Evolutionary conservation across 2,329 filamentous ascomycete species (phyloP).

Genomic region (Penicillium sp.): DNA sequence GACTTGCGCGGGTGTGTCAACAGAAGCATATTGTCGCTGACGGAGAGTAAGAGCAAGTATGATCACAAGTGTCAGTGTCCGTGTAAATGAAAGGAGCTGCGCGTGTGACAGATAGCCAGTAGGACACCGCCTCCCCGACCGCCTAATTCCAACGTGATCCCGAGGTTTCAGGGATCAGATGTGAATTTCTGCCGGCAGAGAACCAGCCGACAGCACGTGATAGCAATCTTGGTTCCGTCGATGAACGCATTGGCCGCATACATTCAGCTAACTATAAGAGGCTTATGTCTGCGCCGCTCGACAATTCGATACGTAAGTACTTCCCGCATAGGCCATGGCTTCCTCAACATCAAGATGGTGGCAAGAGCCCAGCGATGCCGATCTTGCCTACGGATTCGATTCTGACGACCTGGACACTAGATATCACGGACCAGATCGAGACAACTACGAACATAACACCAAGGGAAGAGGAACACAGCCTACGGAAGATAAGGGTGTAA

Average conservation of each 20-base stretch:
- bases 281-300: constrained; percentile 3
- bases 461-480: not conserved
- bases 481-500: constrained; percentile 12
- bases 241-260: constrained; percentile 21
- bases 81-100: not conserved
- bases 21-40: constrained; percentile 11
- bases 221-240: constrained; percentile 19
- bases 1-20: not conserved
- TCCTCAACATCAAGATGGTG: constrained; percentile 18
- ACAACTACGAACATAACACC: constrained; percentile 7
- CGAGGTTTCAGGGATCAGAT: not conserved
- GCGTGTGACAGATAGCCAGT: not conserved
- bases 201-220: constrained; percentile 16
- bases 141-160: not conserved
- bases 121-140: not conserved
- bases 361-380: constrained; percentile 19
- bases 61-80: not conserved
- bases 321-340: constrained; percentile 10
- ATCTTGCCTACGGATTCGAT: constrained; percentile 28
- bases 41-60: not conserved
- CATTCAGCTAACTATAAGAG: constrained; percentile 18
- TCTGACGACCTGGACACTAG: constrained; percentile 26
- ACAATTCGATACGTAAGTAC: constrained; percentile 12
- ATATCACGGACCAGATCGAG: constrained; percentile 18
- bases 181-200: not conserved